phyloP scores from a whole-genome alignment of 2,329 filamentous ascomycete species.

The Thermoascus crustaceus region DNA sequence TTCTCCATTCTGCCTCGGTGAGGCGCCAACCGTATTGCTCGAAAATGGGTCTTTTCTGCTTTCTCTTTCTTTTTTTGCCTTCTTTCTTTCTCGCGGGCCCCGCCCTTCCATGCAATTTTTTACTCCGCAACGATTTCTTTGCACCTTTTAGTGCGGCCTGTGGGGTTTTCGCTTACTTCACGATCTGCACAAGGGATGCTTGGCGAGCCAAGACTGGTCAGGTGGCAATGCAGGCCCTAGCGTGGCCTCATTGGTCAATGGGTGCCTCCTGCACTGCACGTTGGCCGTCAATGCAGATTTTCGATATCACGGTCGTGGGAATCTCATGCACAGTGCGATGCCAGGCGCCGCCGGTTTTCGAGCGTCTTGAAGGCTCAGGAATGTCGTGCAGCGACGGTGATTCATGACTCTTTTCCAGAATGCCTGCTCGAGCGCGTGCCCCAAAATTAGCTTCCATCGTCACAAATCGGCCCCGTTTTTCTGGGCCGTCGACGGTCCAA shows the following conservation, averaged over 20 bases:
- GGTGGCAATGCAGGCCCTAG: constrained; percentile 1
- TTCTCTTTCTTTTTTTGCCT: not conserved
- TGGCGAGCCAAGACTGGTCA: not conserved
- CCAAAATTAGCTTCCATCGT: no score
- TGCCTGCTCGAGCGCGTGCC: no score
- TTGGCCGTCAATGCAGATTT: no score
- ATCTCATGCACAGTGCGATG: no score
- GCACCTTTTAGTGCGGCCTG: not conserved
- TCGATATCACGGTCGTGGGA: no score
- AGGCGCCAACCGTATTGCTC: not conserved
- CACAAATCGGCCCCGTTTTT: constrained; percentile 1
- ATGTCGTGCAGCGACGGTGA: no score
- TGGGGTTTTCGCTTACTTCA: constrained; percentile 1
- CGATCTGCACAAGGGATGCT: not conserved
- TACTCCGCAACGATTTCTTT: constrained; percentile 1
- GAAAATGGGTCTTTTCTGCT: not conserved
- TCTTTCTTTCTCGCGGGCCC: not conserved
- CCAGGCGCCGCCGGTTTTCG: no score
- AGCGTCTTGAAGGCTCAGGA: no score
- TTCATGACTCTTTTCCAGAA: no score
- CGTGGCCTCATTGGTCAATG: not conserved
- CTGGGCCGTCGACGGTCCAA: not conserved
- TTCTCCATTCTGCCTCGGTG: no score
- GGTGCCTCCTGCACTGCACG: no score
- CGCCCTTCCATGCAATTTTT: not conserved